phyloP scores from a whole-genome alignment of 805 yeast genomes.

The Suhomyces sp. region DNA sequence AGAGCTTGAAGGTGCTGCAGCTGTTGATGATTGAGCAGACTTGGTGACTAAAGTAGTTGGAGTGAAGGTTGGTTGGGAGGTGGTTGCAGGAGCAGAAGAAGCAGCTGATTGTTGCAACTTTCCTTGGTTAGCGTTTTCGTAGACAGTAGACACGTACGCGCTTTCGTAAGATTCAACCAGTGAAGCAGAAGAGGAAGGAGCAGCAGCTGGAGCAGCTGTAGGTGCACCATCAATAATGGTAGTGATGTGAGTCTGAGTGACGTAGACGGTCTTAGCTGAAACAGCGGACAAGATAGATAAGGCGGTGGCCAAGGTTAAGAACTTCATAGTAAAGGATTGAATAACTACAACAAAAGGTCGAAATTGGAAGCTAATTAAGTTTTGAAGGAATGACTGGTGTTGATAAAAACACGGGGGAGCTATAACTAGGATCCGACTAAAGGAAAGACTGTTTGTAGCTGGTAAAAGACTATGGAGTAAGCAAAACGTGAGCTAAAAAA shows the following conservation, averaged over 20 bases:
- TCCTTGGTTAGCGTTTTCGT: conserved; percentile 7
- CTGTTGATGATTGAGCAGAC: conserved; percentile 11
- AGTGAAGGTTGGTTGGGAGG: background rate
- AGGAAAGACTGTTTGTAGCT: background rate
- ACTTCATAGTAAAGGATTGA: conserved; percentile 17
- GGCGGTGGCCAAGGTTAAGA: conserved; percentile 20
- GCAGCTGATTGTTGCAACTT: background rate
- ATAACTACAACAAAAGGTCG: conserved; percentile 1
- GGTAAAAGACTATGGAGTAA: background rate
- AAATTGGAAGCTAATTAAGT: background rate
- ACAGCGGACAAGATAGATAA: conserved; percentile 19
- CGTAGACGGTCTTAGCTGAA: conserved; percentile 24
- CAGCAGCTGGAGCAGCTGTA: conserved; percentile 14
- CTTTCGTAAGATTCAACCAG: conserved; percentile 4
- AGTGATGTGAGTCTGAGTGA: conserved; percentile 25
- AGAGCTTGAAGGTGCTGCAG: conserved; percentile 17
- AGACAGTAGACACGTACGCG: background rate
- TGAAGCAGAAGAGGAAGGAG: conserved; percentile 8
- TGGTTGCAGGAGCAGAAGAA: conserved; percentile 9
- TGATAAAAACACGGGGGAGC: background rate
- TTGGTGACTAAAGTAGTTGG: conserved; percentile 11
- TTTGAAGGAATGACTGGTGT: conserved; percentile 5
- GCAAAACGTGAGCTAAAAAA: background rate
- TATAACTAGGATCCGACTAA: background rate
- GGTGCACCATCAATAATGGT: conserved; percentile 19